Conservation (phyloP, 208 protist genomes). For the Wallacemonas sp. region DNA sequence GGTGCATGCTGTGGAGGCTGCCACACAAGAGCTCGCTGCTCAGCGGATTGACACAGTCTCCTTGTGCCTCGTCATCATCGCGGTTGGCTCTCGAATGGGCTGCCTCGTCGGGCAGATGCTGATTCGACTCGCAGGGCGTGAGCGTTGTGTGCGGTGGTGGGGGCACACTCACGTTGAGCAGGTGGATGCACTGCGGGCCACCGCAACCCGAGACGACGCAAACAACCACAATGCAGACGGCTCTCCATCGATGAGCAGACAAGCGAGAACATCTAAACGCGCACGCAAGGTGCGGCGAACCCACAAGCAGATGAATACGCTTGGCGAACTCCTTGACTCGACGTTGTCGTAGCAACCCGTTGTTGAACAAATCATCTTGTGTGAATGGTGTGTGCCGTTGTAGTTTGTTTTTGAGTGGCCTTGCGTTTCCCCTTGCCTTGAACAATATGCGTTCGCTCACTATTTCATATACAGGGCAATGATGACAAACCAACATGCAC, state of each 20-base stretch:
- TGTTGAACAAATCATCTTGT: no score
- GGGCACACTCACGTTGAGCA: background rate
- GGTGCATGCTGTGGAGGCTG: constrained; percentile 33
- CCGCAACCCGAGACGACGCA: background rate
- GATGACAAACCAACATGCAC: no score
- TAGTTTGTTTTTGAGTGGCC: background rate
- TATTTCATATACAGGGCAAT: background rate
- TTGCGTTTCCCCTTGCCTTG: background rate
- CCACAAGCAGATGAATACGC: background rate
- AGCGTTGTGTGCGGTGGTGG: background rate
- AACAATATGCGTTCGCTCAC: background rate
- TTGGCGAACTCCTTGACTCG: constrained; percentile 1
- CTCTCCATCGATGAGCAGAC: background rate
- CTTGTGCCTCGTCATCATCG: constrained; percentile 38
- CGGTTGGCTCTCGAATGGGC: constrained; percentile 36
- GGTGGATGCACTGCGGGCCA: background rate
- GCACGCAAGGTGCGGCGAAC: background rate
- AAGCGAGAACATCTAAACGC: background rate
- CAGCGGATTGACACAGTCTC: constrained; percentile 59
- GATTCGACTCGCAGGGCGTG: background rate
- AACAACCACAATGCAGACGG: background rate
- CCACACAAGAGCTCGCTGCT: constrained; percentile 48
- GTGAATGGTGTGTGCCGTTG: no score
- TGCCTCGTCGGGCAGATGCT: constrained; percentile 30
- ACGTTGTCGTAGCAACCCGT: no score